Evolutionary conservation across 768 basidiomycete genomes (phyloP), one percentile per base, ranked within the genome.

Genomic region (Rhizopogon vulgaris): DNA sequence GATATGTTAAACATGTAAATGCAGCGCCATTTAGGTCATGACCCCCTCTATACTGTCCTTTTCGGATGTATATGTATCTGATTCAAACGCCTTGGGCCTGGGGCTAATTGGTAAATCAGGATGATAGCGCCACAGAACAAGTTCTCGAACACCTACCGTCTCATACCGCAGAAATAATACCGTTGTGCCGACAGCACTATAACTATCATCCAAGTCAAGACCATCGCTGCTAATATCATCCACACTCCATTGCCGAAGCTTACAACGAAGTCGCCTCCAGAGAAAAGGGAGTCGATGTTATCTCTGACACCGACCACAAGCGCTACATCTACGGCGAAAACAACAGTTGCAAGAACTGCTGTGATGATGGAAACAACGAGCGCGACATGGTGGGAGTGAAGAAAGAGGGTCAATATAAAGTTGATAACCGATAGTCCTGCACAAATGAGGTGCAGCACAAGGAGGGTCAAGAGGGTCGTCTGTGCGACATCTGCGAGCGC

Each of bases 141-240:
- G 8, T 22, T 32, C 7, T 6, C 18, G 43, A 0, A 15, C 30
- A 60, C 66, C 32, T 28, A 73, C 76, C 61, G 71, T 53, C 75
- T 65, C n/a, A 84, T 77, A 6, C 85, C 85, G 64, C 83, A 83
- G 54, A 85, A 87, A 51, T 79, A 77, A 59, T 85, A 89, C 14
- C 77, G 79, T 28, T 82, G 73, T 15, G 80, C 79, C 37, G 82
- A 80, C 42, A 88, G 70, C n/a, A 79, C 60, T 28, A 86, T 61
- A 34, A 87, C 76, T 0, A 79, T 78, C 3, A 77, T 40, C 84
- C 86, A 89, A 1, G 78, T 75, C 56, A 80, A 63, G 9, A 79
- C 56, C 48, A 79, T 66, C 14, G 78, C 82, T 4, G 61, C 72
- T 38, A 89, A 58, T n/a, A 80, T 75, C 79, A 90, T 78, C 87